phyloP scores from a whole-genome alignment of 176 grass and related monocot species.

The Aechmea fasciata region DNA sequence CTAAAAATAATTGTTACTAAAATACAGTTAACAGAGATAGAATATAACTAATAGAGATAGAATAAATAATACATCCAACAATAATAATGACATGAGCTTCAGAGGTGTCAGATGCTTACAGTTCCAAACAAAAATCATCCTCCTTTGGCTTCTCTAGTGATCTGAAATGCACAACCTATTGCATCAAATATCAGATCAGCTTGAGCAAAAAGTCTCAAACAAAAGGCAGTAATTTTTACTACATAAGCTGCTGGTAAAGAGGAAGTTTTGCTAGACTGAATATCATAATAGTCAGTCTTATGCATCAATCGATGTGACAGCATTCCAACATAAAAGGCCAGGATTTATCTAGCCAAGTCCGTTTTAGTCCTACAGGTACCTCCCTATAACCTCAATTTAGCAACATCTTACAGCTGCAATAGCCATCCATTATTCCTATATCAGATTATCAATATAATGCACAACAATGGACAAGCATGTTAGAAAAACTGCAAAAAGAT shows the following conservation, averaged over 20 bases:
- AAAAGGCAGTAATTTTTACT: background rate
- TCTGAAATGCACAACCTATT: constrained; percentile 74
- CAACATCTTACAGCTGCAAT: background rate
- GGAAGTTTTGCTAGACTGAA: background rate
- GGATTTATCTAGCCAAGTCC: too few relatives aligned
- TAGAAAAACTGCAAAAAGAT: background rate
- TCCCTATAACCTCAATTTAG: too few relatives aligned
- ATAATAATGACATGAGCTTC: background rate
- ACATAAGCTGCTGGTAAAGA: background rate
- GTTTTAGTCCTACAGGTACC: too few relatives aligned
- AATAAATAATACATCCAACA: background rate
- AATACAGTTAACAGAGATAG: background rate
- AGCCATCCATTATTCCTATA: background rate
- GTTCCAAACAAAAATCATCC: constrained; percentile 70
- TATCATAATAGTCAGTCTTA: too few relatives aligned
- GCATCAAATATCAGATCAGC: constrained; percentile 15
- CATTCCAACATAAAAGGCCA: too few relatives aligned
- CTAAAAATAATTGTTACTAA: constrained; percentile 22
- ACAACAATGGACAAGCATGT: background rate
- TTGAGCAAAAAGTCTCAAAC: constrained; percentile 13
- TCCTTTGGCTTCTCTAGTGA: constrained; percentile 87
- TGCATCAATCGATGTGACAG: too few relatives aligned
- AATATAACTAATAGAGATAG: background rate
- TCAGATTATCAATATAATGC: background rate
- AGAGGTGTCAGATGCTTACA: constrained; percentile 30